A percentile compares a stretch with the other conserved stretches of the same genome.
These are phyloP conservation scores for Peterozyma toletana DNA, from an alignment of 805 yeast species.

Conservation along the genomic window DNA sequence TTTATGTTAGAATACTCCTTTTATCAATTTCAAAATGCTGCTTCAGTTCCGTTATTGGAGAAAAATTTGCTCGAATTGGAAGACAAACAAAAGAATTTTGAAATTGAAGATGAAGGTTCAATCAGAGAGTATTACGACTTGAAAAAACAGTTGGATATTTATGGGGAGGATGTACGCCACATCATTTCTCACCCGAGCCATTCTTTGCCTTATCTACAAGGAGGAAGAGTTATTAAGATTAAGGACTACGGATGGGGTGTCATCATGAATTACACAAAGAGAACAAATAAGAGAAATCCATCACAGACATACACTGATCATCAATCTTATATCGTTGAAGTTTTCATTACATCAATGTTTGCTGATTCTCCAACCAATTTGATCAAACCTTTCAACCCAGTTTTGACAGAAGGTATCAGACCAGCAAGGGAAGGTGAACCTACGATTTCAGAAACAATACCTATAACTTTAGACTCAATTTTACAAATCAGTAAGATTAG, in stretches of 20 bases:
- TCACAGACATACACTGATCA: constrained; percentile 66
- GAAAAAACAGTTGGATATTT: constrained; percentile 60
- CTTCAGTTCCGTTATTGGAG: constrained; percentile 83
- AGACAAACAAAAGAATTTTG: constrained; percentile 36
- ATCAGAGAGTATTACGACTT: constrained; percentile 81
- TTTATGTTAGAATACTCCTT: constrained; percentile 93
- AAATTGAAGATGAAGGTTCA: constrained; percentile 65
- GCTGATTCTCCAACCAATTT: constrained; percentile 79
- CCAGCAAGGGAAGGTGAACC: constrained; percentile 74
- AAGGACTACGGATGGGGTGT: constrained; percentile 96
- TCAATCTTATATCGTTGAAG: constrained; percentile 83
- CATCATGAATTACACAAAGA: constrained; percentile 68
- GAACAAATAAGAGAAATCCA: constrained; percentile 56
- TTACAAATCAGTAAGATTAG: constrained; percentile 73
- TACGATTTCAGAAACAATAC: constrained; percentile 69
- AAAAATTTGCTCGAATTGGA: constrained; percentile 50
- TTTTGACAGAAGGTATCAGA: constrained; percentile 81
- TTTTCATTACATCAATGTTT: constrained; percentile 70
- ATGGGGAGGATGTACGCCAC: constrained; percentile 69
- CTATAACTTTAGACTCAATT: constrained; percentile 77
- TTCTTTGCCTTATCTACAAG: constrained; percentile 73
- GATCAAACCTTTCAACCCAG: constrained; percentile 70
- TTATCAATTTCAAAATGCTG: constrained; percentile 89
- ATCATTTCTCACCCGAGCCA: constrained; percentile 90
- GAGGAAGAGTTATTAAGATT: constrained; percentile 78